Base-by-base conservation (phyloP, 768 basidiomycete genomes). In the Lentinula boryana region DNA sequence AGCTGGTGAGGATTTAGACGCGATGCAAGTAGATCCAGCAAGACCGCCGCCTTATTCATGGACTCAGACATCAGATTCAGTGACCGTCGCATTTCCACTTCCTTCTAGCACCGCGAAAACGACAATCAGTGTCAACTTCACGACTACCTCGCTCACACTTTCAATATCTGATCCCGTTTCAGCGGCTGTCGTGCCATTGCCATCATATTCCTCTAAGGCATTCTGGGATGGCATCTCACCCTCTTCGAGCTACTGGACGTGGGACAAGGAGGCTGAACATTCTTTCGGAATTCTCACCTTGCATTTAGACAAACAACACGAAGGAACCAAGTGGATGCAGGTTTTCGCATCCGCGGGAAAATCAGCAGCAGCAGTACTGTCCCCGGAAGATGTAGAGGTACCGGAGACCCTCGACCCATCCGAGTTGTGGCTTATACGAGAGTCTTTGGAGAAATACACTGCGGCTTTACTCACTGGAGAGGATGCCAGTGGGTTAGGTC, bases 221-320 rank as follows among this genome's bases (percentile, higher is more conserved):
- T 61, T 93, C 2, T 99, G 95, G 96, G 93, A 85, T 64, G 74
- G 75, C 9, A 88, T 99, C 63, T 83, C 84, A 56, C 75, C 89
- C 1, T 81, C 86, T 2, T 81, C 88, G n/a, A 91, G 91, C 68
- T 85, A 91, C 67, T 99, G 94, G 95, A 95, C 93, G 4, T 96
- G 89, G 84, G 94, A 97, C 66, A 80, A 85, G 16, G 85, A 87
- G 63, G 91, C 85, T 4, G 85, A 86, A 54, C 80, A 80, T 60
- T 68, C 82, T 12, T 86, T 82, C 65, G 90, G 90, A 1, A 63
- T 91, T 35, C 80, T 98, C 65, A 86, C 90, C 0, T 72, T 98
- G 18, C 89, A 97, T 68, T 77, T 98, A 58, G 90, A 94, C 71
- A 98, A 98, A 74, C 80, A 80, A 63, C 81, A 93, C 70, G 86